Evolutionary conservation across 306 rosid genomes (phyloP).

Genomic region (Dryas drummondii): DNA sequence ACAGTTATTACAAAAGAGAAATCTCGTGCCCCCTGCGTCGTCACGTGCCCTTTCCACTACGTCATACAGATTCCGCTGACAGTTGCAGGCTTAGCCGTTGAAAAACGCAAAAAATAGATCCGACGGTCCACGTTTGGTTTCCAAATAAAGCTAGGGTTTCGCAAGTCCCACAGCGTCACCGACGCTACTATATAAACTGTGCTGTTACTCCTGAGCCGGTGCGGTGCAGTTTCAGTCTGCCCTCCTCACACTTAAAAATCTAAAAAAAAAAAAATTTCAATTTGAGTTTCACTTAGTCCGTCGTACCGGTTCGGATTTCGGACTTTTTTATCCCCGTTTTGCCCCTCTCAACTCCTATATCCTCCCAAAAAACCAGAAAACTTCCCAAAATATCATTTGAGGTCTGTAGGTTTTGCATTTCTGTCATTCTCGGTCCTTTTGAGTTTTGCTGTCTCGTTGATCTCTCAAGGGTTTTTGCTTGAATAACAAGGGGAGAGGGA

Average conservation of each 20-base stretch:
- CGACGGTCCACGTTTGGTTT: conserved; percentile 19
- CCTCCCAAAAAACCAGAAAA: neutral
- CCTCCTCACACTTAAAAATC: conserved; percentile 42
- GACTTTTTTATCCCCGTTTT: conserved; percentile 13
- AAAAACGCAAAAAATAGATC: conserved; percentile 2
- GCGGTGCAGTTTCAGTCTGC: conserved; percentile 76
- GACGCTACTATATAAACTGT: conserved; percentile 29
- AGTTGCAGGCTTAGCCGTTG: conserved; percentile 1
- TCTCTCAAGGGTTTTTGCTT: neutral
- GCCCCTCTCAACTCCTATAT: neutral
- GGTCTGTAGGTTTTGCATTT: conserved; percentile 17
- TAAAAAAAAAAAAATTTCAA: conserved; percentile 14
- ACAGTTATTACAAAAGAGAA: neutral
- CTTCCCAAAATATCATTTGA: neutral
- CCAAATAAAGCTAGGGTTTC: conserved; percentile 44
- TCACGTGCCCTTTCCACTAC: neutral
- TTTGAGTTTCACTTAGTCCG: neutral
- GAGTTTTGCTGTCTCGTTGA: neutral
- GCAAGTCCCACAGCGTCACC: neutral
- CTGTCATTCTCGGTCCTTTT: neutral
- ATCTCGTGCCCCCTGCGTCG: neutral
- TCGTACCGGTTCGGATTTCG: conserved; percentile 8
- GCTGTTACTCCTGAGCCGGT: conserved; percentile 21
- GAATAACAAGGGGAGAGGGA: neutral
- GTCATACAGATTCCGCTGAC: neutral